Evolutionary conservation across 805 yeast species (phyloP).

Genomic region (Schwanniomyces pseudopolymorphus): DNA sequence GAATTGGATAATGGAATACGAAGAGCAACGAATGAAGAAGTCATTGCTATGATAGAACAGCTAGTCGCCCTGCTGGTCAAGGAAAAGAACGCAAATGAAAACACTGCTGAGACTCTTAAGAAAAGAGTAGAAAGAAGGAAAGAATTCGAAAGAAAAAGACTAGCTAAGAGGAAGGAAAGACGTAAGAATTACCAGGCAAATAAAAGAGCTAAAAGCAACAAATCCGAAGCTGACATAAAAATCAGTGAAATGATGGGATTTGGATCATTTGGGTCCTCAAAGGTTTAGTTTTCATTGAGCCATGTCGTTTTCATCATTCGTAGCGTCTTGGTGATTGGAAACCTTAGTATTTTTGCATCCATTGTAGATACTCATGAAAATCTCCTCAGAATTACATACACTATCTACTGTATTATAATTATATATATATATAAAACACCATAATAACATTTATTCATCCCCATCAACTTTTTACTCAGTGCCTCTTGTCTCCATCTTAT

Average conservation of each 20-base stretch:
- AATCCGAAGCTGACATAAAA: constrained; percentile 17
- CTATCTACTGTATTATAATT: too few relatives aligned
- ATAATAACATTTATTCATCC: too few relatives aligned
- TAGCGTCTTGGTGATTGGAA: too few relatives aligned
- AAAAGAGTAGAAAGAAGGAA: constrained; percentile 42
- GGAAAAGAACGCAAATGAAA: constrained; percentile 43
- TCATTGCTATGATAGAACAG: constrained; percentile 25
- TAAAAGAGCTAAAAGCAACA: constrained; percentile 9
- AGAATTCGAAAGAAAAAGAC: constrained; percentile 35
- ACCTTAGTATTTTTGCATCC: not conserved
- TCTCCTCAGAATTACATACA: too few relatives aligned
- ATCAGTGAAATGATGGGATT: constrained; percentile 58
- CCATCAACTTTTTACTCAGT: too few relatives aligned
- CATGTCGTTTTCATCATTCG: too few relatives aligned
- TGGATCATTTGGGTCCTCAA: constrained; percentile 51
- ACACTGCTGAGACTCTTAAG: constrained; percentile 32
- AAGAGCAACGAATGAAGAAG: constrained; percentile 36
- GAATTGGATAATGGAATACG: constrained; percentile 34
- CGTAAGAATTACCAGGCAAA: constrained; percentile 18
- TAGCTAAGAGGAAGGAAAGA: constrained; percentile 25
- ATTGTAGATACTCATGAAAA: not conserved
- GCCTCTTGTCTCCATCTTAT: too few relatives aligned
- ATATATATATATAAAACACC: too few relatives aligned
- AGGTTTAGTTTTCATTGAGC: constrained; percentile 18
- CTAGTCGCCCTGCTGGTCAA: constrained; percentile 25